A percentile compares a stretch with the other conserved stretches of the same genome.
These are phyloP conservation scores for Madurella fahalii DNA, from an alignment of 2,329 filamentous ascomycete species.

Conservation along the genomic window DNA sequence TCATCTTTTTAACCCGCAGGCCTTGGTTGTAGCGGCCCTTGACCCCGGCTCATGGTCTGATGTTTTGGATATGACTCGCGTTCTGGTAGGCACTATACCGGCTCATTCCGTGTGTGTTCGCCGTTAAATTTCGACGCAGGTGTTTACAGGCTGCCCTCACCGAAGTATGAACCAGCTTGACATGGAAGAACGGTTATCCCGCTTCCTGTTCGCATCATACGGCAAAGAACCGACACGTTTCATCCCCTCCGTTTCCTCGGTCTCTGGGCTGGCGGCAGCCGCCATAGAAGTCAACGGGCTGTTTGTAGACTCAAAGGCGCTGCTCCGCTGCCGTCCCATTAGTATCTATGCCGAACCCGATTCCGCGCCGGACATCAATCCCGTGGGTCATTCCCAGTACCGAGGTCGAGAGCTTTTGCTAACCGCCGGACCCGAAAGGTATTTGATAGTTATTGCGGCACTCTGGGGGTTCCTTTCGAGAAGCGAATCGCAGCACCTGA, in stretches of 20 bases:
- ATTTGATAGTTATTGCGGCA: slow-evolving; percentile 3
- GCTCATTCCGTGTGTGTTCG: too few species aligned
- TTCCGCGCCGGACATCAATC: background rate
- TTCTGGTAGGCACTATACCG: background rate
- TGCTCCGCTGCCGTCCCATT: background rate
- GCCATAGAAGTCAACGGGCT: slow-evolving; percentile 3
- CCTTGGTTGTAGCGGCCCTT: slow-evolving; percentile 1
- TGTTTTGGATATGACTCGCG: slow-evolving; percentile 1
- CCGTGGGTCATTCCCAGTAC: too few species aligned
- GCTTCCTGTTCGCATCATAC: slow-evolving; percentile 1
- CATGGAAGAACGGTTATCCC: slow-evolving; percentile 5
- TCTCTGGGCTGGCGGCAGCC: slow-evolving; percentile 1
- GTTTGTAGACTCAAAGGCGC: slow-evolving; percentile 8
- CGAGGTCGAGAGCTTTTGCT: too few species aligned
- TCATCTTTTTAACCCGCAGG: background rate
- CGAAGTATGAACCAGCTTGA: background rate
- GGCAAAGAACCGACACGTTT: background rate
- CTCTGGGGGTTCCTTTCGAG: slow-evolving; percentile 4
- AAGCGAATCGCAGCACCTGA: background rate
- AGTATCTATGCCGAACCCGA: slow-evolving; percentile 2
- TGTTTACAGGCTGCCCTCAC: slow-evolving; percentile 6
- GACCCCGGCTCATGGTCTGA: slow-evolving; percentile 1
- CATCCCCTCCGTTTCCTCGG: background rate
- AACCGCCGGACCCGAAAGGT: background rate
- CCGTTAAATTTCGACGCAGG: too few species aligned